A percentile compares a stretch with the other conserved stretches of the same genome.
These are phyloP conservation scores for Hirschioporus abietinus DNA, from an alignment of 768 basidiomycete genomes.

Conservation along the genomic window DNA sequence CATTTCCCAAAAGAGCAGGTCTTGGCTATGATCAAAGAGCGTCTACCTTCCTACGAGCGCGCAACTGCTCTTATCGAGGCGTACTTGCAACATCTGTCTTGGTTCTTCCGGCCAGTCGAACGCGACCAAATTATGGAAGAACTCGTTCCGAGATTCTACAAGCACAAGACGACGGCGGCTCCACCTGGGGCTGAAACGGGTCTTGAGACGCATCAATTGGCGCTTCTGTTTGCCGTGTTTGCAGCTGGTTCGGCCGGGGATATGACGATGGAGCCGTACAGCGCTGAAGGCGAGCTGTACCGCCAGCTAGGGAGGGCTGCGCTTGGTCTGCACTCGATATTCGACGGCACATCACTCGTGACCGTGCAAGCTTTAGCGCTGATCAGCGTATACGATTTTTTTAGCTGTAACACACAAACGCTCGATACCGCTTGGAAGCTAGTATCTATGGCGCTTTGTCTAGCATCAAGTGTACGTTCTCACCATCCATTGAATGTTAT, in stretches of 20 bases:
- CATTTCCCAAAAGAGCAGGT: not conserved
- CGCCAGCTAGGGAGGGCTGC: slow-evolving; percentile 42
- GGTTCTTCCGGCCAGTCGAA: slow-evolving; percentile 48
- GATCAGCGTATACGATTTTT: slow-evolving; percentile 35
- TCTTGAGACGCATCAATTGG: not conserved
- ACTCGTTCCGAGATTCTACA: slow-evolving; percentile 37
- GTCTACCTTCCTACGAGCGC: slow-evolving; percentile 40
- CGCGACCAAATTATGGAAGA: slow-evolving; percentile 39
- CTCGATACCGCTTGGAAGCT: not conserved
- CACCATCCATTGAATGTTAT: no score
- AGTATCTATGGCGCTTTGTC: not conserved
- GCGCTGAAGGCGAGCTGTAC: slow-evolving; percentile 41
- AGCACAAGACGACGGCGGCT: slow-evolving; percentile 15
- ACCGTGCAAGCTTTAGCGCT: slow-evolving; percentile 47
- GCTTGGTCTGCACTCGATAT: slow-evolving; percentile 41
- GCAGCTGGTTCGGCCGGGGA: not conserved
- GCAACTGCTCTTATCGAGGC: slow-evolving; percentile 35
- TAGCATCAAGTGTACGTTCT: not conserved
- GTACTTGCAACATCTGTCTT: slow-evolving; percentile 41
- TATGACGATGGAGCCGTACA: slow-evolving; percentile 16
- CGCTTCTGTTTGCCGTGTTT: not conserved
- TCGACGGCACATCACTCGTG: slow-evolving; percentile 46
- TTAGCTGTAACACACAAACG: not conserved
- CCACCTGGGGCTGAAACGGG: not conserved
- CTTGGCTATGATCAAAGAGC: not conserved